A percentile compares a stretch with the other conserved stretches of the same genome.
Evolutionary conservation across 148 eudicot genomes (phyloP).

Genomic region (Chenopodium album): DNA sequence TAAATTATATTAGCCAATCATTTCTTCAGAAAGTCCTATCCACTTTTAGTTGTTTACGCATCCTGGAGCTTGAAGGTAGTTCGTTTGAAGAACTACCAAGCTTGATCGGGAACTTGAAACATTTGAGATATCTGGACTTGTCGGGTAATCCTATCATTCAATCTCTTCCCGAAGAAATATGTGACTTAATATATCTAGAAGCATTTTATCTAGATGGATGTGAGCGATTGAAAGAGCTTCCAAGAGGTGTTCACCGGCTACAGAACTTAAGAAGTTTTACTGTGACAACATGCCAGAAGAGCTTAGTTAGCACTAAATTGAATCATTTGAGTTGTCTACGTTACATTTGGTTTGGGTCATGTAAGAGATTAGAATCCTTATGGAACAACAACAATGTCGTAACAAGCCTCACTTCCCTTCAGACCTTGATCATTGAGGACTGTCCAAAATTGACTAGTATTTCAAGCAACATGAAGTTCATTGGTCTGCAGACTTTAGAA

Average conservation of each 20-base stretch:
- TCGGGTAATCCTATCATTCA: conserved; percentile 29
- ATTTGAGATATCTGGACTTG: conserved; percentile 38
- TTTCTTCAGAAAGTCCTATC: conserved; percentile 33
- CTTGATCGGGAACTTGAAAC: conserved; percentile 35
- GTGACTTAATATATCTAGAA: conserved; percentile 44
- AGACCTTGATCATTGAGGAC: conserved; percentile 23
- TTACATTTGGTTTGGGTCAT: conserved; percentile 24
- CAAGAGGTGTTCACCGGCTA: conserved; percentile 11
- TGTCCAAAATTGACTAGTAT: conserved; percentile 42
- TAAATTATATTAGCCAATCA: conserved; percentile 11
- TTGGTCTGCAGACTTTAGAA: too few relatives aligned
- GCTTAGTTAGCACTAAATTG: background rate
- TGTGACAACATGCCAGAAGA: conserved; percentile 30
- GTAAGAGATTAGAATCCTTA: conserved; percentile 25
- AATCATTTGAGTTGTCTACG: conserved; percentile 23
- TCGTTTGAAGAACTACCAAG: conserved; percentile 46
- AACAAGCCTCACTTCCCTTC: too few relatives aligned
- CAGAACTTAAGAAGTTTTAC: conserved; percentile 33
- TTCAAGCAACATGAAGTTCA: conserved; percentile 28
- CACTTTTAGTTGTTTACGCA: conserved; percentile 31
- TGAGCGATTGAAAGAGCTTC: background rate
- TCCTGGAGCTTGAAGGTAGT: conserved; percentile 22
- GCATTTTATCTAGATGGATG: conserved; percentile 34
- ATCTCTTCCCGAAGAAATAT: background rate
- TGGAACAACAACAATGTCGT: conserved; percentile 17